Base-by-base conservation (phyloP, 306 rosid genomes). In the Carpinus fangiana region DNA sequence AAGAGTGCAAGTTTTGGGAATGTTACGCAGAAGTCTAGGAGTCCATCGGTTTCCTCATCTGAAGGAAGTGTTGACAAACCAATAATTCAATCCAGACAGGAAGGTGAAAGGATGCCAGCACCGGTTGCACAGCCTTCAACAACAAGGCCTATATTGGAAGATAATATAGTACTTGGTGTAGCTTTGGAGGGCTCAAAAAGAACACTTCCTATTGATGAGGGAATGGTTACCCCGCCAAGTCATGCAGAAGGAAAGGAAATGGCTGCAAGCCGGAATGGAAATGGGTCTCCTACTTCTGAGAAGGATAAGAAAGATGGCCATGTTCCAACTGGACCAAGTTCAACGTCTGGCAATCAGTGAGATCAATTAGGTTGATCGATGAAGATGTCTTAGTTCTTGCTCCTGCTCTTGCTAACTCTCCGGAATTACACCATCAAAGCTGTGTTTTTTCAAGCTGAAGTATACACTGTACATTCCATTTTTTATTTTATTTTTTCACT, bases 131-230 rank as follows among this genome's bases (percentile, higher is more conserved):
- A 82, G 76, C 70, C 81, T 65, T 78, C 84, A 56, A 47, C 81
- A 65, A 65, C 88, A 20, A 88, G 88, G 79, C 86, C 88, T 74
- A 82, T 76, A 5, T 79, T 88, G 60, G 97, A 94, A 85, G 97
- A 94, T 61, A 94, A 94, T 76, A 87, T 94, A 75, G 96, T 94
- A 8, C 97, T 94, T 1, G 98, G 94, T 47, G 97, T 94, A 79
- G 97, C 98, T 73, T 85, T 94, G 83, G 95, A 89, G 66, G 98
- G 97, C 72, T 92, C 98, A 4, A 94, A 94, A 91, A 88, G 97
- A 84, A 94, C 93, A 38, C 98, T 94, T 80, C 97, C 95, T 21
- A 94, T 94, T 55, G 96, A 90, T 82, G 95, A 90, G 14, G 92
- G 17, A 28, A 77, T 59, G 78, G 88, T 67, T 77, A 53, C 86